phyloP scores from a whole-genome alignment of 495 filamentous ascomycete genomes.

The Letharia lupina region DNA sequence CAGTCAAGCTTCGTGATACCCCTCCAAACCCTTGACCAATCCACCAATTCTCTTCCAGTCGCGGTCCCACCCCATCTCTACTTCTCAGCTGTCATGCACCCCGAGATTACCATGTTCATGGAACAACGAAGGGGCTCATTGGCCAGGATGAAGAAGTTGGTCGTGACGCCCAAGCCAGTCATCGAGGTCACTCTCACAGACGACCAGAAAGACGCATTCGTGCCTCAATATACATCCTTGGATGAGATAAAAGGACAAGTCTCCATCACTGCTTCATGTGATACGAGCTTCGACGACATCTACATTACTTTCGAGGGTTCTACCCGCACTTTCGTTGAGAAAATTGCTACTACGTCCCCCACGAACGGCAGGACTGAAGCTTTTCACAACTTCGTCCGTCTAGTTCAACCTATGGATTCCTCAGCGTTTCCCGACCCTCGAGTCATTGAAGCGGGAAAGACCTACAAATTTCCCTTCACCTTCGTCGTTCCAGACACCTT shows the following conservation, averaged over 20 bases:
- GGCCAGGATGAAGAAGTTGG: conserved; percentile 16
- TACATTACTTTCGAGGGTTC: conserved; percentile 74
- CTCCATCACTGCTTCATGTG: conserved; percentile 49
- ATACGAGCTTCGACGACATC: conserved; percentile 70
- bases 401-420: conserved; percentile 70
- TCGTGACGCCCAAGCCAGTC: conserved; percentile 21
- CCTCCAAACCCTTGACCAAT: neutral
- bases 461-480: conserved; percentile 72
- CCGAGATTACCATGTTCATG: conserved; percentile 6
- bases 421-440: conserved; percentile 60
- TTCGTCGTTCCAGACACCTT: conserved; percentile 78
- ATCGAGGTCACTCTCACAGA: conserved; percentile 33
- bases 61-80: neutral
- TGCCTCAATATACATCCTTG: conserved; percentile 49
- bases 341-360: conserved; percentile 36
- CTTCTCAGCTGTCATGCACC: neutral
- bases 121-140: conserved; percentile 12
- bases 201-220: conserved; percentile 30
- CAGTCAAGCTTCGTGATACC: neutral
- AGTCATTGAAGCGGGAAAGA: conserved; percentile 55
- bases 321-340: conserved; percentile 45
- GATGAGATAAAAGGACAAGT: conserved; percentile 54
- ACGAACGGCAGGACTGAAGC: conserved; percentile 45
- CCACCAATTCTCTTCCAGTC: neutral
- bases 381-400: conserved; percentile 62